Base-by-base conservation (phyloP, 2,329 filamentous ascomycete species). In the Aspergillus piperis region DNA sequence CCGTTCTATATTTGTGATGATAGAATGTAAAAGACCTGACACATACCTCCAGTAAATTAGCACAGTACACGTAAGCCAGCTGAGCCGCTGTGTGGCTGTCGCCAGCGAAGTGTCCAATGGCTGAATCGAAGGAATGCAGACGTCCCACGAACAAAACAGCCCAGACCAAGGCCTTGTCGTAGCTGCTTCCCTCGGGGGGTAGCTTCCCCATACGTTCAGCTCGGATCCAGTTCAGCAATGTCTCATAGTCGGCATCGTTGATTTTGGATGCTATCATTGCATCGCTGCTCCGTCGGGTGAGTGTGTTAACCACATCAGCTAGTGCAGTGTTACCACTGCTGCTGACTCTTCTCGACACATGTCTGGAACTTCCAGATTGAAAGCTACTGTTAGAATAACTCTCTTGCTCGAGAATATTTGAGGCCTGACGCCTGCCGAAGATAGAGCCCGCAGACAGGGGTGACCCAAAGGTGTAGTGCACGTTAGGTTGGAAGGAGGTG, bases 61-160 rank as follows among this genome's bases (percentile, higher is more conserved):
- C 75, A 36, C 79, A 81, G 64, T 81, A 76, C 5, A 77, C 79
- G 66, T 82, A 83, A 3, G 80, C 81, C n/a, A 84, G 68, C 30
- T 80, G 72, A 5, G 81, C 78, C 8, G 81, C 82, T 10, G 74
- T 59, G 23, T 72, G 70, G 58, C 73, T 76, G 36, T 76, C 75
- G 1, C 70, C 70, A 0, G 71, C 75, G 54, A 78, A 77, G 8
- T 71, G 62, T 39, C 71, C 68, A 39, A 77, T 73, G 3, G 68
- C 73, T 5, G 64, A 36, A 41, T 77, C 73, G 47, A 78, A 78
- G 0, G 71, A 72, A 57, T 78, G 68, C 42, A 78, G 52, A 1
- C 75, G 64, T 41, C 77, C 75, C 15, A 77, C 66, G 36, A 78
- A 79, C 2, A 78, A 62, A 47, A 72, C 67, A 0, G 76, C 75